phyloP scores from a whole-genome alignment of 140 eudicot species.

The Cichorium intybus region DNA sequence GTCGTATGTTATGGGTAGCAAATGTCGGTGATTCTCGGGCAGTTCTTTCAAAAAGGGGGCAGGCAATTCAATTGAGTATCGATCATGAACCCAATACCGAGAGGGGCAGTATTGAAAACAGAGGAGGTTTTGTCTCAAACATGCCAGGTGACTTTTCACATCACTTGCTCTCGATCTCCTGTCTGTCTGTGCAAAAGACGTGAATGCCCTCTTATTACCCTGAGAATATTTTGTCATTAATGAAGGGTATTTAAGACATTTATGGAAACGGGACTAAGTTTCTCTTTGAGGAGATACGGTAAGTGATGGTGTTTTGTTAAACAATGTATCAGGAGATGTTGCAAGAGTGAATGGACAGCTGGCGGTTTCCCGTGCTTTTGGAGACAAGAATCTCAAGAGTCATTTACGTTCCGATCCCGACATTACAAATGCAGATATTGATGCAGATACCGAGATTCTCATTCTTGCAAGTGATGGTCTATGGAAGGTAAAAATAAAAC shows the following conservation, averaged over 20 bases:
- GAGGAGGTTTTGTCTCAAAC: constrained; percentile 93
- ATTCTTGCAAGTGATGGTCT: constrained; percentile 94
- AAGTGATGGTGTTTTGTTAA: not conserved
- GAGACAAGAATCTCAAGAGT: constrained; percentile 82
- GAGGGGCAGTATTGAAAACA: constrained; percentile 70
- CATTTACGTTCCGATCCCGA: constrained; percentile 90
- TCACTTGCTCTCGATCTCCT: too few relatives aligned
- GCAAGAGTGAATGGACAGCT: constrained; percentile 91
- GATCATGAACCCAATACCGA: constrained; percentile 93
- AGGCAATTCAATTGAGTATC: constrained; percentile 75
- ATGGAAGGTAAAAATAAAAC: constrained; percentile 72
- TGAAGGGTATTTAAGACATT: not conserved
- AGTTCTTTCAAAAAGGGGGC: constrained; percentile 74
- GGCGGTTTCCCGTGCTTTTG: constrained; percentile 97
- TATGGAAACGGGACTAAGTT: not conserved
- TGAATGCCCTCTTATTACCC: too few relatives aligned
- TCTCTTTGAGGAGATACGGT: not conserved
- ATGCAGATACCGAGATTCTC: constrained; percentile 61
- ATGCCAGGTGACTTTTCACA: constrained; percentile 84
- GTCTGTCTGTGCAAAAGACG: too few relatives aligned
- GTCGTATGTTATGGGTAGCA: constrained; percentile 69
- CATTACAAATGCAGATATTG: constrained; percentile 43
- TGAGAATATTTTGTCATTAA: too few relatives aligned
- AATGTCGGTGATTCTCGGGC: constrained; percentile 96
- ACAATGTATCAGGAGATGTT: constrained; percentile 71